Base-by-base conservation (phyloP, 345 rosid genomes). In the Cardamine resedifolia region DNA sequence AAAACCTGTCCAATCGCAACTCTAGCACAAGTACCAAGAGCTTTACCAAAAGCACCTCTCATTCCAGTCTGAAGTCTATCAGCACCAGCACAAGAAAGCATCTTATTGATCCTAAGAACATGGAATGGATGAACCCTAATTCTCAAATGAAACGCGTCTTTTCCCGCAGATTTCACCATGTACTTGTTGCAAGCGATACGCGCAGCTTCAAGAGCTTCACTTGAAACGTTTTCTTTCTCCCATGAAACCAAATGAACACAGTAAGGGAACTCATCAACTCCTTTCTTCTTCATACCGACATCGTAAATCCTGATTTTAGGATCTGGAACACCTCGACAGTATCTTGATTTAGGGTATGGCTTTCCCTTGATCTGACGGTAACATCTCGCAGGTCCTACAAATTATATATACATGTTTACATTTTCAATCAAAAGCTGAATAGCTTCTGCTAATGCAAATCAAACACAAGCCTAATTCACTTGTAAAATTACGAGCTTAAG, bases 31-130 rank as follows among this genome's bases (percentile, higher is more conserved):
- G 77, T 68, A 16, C 86, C 88, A 48, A 78, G 83, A 18, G 88
- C 85, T 18, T 85, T 81, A 7, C 88, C 88, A 44, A 83, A 85
- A 14, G 88, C 88, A 70, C 85, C 88, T 73, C 85, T 75, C 86
- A 81, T 85, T 0, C 85, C 86, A 15, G 83, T 85, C 61, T 85
- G 88, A 33, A 85, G 86, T 71, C 85, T 81, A 78, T 85, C 86
- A 81, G 86, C 89, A 38, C 89, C 85, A 10, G 89, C 89, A 65
- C 89, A 83, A 0, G 89, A 85, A 83, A 85, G 86, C 89, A 85
- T 85, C 85, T 85, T 83, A 73, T 85, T 85, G 64, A 83, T 85
- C 3, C 88, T 68, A 34, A 85, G 58, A 38, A 85, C 86, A 78
- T 83, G 85, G 80, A 83, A 81, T 1, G 86, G 86, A 27, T 85